Evolutionary conservation across 208 protist genomes (phyloP), one percentile per base, ranked within the genome.

Genomic region (Vickermania ingenoplastis): DNA sequence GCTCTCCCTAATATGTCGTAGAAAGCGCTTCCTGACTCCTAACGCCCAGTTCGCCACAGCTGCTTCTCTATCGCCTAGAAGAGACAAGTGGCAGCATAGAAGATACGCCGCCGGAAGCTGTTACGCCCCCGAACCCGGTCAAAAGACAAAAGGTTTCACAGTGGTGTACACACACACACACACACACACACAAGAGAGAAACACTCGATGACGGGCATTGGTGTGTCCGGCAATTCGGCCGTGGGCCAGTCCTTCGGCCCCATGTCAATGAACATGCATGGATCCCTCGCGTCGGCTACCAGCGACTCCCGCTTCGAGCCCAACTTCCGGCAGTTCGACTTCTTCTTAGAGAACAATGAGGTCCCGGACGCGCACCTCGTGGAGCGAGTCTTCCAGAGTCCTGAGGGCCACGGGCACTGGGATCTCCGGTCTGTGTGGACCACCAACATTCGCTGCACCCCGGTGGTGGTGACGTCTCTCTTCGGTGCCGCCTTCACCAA

Each of bases 311-410:
- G 76, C 50, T 91, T 89, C 50, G 72, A 84, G 61, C 83, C 86
- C 21, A 94, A 94, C 68, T 94, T 94, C 51, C 75, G 86, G 13
- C 86, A 94, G 14, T 94, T 94, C 51, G 86, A 94, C 55, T 89
- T 94, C 58, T 89, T 88, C 26, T 59, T 91, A 24, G 79, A 86
- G 56, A 81, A 81, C 54, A 83, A 64, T 29, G 80, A 89, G 45
- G 71, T 84, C 31, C 86, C 86, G 0, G 72, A 82, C 58, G 74
- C 71, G 53, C 67, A 61, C 0, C 62, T 91, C 2, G 80, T 80
- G 13, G 83, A 85, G 62, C 80, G 83, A 23, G 82, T 92, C 3
- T 86, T 82, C 59, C 87, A 89, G 69, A 63, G 78, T 3, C 70
- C 69, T 3, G 82, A 89, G 31, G 82, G 82, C 17, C 79, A 89